A percentile compares a stretch with the other conserved stretches of the same genome.
Conservation (phyloP, 2,329 filamentous ascomycete genomes). For the Ophiobolus disseminans region DNA sequence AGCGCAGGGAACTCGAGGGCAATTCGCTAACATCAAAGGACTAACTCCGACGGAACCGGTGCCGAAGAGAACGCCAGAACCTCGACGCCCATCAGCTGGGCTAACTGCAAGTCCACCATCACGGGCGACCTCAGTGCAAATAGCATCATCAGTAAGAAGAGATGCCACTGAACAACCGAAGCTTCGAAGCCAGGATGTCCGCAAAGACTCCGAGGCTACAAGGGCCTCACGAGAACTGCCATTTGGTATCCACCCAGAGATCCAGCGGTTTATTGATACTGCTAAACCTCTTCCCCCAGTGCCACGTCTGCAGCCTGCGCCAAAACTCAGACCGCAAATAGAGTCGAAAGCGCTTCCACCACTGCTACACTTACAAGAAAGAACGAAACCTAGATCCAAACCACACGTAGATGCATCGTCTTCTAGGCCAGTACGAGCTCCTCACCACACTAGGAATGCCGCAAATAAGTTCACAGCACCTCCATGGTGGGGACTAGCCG, state of each 20-base stretch:
- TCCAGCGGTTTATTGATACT: conserved; percentile 6
- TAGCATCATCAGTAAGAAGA: background rate
- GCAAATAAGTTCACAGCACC: no score
- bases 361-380: background rate
- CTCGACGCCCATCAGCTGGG: conserved; percentile 1
- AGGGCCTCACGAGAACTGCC: conserved; percentile 17
- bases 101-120: conserved; percentile 2
- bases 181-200: background rate
- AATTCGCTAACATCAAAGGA: background rate
- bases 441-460: no score
- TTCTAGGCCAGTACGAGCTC: no score
- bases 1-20: background rate
- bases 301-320: conserved; percentile 11
- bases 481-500: no score
- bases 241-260: conserved; percentile 7
- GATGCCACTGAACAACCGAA: background rate
- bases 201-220: conserved; percentile 12
- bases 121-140: background rate
- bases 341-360: background rate
- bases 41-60: background rate
- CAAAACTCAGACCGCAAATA: background rate
- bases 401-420: no score
- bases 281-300: conserved; percentile 25
- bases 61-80: background rate
- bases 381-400: background rate